Evolutionary conservation across 2,329 filamentous ascomycete genomes (phyloP).

Genomic region (Fusarium secorum): DNA sequence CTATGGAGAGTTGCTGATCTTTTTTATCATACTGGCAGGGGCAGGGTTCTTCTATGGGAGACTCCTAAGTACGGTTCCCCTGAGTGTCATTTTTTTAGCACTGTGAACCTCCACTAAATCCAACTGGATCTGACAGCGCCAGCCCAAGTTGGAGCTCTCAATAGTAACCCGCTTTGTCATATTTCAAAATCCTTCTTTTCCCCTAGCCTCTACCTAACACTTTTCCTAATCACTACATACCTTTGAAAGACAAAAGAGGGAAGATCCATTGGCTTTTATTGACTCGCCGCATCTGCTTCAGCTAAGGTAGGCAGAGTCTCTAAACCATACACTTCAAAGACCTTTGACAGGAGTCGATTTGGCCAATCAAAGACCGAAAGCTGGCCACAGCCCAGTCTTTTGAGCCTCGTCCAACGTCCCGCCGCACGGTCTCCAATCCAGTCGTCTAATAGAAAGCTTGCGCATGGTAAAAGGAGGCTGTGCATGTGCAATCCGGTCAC

Average conservation of each 20-base stretch:
- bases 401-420: slow-evolving; percentile 41
- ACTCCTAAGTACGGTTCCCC: slow-evolving; percentile 1
- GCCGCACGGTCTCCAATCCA: slow-evolving; percentile 33
- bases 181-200: slow-evolving; percentile 4
- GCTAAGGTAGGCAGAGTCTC: neutral
- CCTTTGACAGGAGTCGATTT: neutral
- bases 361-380: slow-evolving; percentile 40
- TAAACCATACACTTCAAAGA: slow-evolving; percentile 18
- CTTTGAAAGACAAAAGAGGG: neutral
- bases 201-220: neutral
- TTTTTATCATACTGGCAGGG: slow-evolving; percentile 14
- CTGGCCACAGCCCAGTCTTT: slow-evolving; percentile 36
- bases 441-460: slow-evolving; percentile 26
- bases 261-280: neutral
- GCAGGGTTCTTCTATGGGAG: slow-evolving; percentile 7
- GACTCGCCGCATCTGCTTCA: neutral
- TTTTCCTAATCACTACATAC: neutral
- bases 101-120: slow-evolving; percentile 23
- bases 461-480: slow-evolving; percentile 34
- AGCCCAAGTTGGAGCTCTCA: slow-evolving; percentile 14
- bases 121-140: slow-evolving; percentile 23
- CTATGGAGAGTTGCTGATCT: slow-evolving; percentile 24
- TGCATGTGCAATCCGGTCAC: slow-evolving; percentile 29
- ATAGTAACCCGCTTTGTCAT: slow-evolving; percentile 1
- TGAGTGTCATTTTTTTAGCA: slow-evolving; percentile 12